Evolutionary conservation across 768 basidiomycete genomes (phyloP), one percentile per base, ranked within the genome.

Genomic region (Suillus alpinus): DNA sequence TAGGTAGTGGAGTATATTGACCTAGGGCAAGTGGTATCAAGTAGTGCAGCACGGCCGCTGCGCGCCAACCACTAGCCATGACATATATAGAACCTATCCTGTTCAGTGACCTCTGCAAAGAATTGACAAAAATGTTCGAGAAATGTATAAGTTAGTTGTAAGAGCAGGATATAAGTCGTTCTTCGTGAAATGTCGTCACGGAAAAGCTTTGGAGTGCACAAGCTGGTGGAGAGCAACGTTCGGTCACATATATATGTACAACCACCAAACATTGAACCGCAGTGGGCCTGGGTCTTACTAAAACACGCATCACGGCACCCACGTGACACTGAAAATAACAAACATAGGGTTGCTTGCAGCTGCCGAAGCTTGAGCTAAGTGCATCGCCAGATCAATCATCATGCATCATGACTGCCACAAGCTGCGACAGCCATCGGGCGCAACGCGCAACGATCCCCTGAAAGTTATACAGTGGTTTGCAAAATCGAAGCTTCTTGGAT

Each of bases 1-100:
- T 73, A 36, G 72, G 62, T 13, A 59, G 52, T 43, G 72, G 73
- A 23, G 50, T 53, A 46, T 72, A 70, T 50, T 65, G 67, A 14
- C 72, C 67, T 47, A 66, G 13, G 10, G 41, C 69, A 37, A 56
- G 55, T 2, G 65, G 57, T 14, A 61, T 60, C 14, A 69, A 50
- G 57, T 40, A 73, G 50, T 63, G 20, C 14, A 39, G 60, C 39
- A 39, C 64, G 58, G 47, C 20, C 52, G 56, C 53, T 60, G 56
- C 39, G 23, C 37, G 56, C 52, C 8, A 46, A 26, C 16, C 3
- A 16, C 53, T 12, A 18, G 62, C 49, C 68, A 69, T 66, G 26
- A 14, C 59, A 51, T 56, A 3, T 52, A 52, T 51, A 50, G 18
- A n/a, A 12, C 9, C 32, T 36, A 47, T 36, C 34, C 7, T n/a